phyloP scores from a whole-genome alignment of 1,284 basidiomycete genomes.

The Salmacisia buchloeana region DNA sequence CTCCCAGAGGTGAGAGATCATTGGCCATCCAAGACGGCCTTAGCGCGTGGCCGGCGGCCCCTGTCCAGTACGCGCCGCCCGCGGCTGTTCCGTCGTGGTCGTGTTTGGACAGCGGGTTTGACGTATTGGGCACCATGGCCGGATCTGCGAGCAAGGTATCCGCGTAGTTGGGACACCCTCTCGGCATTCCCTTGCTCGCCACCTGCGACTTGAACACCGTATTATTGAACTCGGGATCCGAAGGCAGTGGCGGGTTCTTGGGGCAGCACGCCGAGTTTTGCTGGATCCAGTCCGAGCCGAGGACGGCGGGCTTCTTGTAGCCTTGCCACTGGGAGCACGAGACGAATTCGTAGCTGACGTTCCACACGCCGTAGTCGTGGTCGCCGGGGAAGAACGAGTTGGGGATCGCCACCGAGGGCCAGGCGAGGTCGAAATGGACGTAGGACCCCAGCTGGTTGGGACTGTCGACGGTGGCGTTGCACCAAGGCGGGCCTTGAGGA shows the following conservation, averaged over 20 bases:
- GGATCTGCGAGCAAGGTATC: constrained; percentile 1
- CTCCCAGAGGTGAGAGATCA: neutral
- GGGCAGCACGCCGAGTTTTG: constrained; percentile 34
- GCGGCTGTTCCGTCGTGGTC: neutral
- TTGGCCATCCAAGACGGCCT: neutral
- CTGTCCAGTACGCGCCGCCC: too few species aligned
- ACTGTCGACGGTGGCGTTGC: constrained; percentile 23
- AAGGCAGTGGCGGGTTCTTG: constrained; percentile 21
- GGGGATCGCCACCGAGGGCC: constrained; percentile 29
- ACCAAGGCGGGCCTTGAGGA: constrained; percentile 28
- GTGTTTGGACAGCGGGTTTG: constrained; percentile 1
- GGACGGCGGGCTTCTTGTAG: constrained; percentile 23
- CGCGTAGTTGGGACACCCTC: neutral
- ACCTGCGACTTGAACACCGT: neutral
- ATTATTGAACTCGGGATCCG: neutral
- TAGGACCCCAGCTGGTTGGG: constrained; percentile 29
- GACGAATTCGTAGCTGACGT: constrained; percentile 25
- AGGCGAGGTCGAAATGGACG: constrained; percentile 41
- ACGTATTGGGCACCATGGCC: constrained; percentile 9
- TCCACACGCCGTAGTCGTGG: constrained; percentile 41
- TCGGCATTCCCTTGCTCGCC: neutral
- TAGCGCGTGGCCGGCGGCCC: neutral
- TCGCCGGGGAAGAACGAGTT: constrained; percentile 30
- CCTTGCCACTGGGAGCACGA: constrained; percentile 32
- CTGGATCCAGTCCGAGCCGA: constrained; percentile 37